phyloP scores from a whole-genome alignment of 2,329 filamentous ascomycete genomes.

The Penicillium paneum region DNA sequence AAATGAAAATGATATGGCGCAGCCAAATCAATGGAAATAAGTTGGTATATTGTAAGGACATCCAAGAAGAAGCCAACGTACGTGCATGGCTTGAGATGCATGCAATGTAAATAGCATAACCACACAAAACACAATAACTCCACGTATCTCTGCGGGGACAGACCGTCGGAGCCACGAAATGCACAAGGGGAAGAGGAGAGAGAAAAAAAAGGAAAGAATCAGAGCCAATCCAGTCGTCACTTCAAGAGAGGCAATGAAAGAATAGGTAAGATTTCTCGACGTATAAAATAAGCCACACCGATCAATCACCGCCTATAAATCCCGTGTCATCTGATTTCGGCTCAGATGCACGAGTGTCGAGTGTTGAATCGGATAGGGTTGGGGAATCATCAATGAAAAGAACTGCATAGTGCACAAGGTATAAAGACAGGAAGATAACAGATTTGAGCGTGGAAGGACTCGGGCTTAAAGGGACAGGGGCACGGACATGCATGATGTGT shows the following conservation, averaged over 20 bases:
- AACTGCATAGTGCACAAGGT: constrained; percentile 1
- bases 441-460: neutral
- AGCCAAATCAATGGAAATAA: neutral
- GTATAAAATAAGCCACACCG: neutral
- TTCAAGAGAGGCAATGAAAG: neutral
- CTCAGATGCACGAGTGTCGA: neutral
- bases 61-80: neutral
- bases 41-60: neutral
- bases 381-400: constrained; percentile 4
- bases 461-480: neutral
- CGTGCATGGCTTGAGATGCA: neutral
- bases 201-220: neutral
- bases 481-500: constrained; percentile 1
- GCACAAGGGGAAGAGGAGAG: neutral
- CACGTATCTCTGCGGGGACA: neutral
- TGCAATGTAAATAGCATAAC: neutral
- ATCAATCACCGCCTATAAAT: neutral
- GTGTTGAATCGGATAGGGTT: neutral
- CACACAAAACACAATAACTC: neutral
- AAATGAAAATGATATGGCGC: neutral
- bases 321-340: neutral
- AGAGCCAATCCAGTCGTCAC: neutral
- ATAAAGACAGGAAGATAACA: constrained; percentile 3
- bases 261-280: neutral
- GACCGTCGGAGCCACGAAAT: neutral